Base-by-base conservation (phyloP, 768 basidiomycete genomes). In the Tricholoma sp. region DNA sequence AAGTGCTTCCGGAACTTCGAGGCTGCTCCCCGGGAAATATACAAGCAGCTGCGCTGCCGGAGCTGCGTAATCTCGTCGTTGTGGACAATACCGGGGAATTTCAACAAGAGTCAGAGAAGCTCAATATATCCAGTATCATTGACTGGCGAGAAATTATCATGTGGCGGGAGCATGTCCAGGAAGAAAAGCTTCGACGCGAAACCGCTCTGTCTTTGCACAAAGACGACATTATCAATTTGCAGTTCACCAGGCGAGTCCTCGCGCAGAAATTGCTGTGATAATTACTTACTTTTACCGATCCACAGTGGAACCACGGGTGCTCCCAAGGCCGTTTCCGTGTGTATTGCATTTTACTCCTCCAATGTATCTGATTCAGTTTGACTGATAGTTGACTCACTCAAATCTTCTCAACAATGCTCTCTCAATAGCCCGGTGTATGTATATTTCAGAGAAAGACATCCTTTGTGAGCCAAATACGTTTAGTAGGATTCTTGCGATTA, bases 241-340 rank as follows among this genome's bases (percentile, higher is more conserved):
- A 94, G 65, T 94, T 92, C 65, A 93, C 91, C 31, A 92, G 89
- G 89, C 88, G 59, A 10, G 69, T 53, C 29, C 27, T 27, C 27
- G 10, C 32, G 58, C 22, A 50, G 8, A 21, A 27, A 24, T 43
- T 27, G n/a, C 46, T 1, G 24, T 19, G 29, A 19, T 46, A 2
- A 18, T 19, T 58, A 32, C 18, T 47, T 8, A 21, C 46, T 29
- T 6, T 34, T 32, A 19, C 32, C 55, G 53, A 51, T 21, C 45
- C 51, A 46, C 60, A 91, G 90, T 62, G 89, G 89, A 3, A 91
- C 91, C 9, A 91, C 91, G 2, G 91, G 89, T 12, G 66, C 76
- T 0, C 90, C 91, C 0, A 94, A 93, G 69, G 91, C 89, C 16
- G 91, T 91, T 54, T 89, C 90, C 21, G 90, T 91, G 67, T 19